Conservation (phyloP, 2,329 filamentous ascomycete genomes). For the Scedosporium apiospermum region DNA sequence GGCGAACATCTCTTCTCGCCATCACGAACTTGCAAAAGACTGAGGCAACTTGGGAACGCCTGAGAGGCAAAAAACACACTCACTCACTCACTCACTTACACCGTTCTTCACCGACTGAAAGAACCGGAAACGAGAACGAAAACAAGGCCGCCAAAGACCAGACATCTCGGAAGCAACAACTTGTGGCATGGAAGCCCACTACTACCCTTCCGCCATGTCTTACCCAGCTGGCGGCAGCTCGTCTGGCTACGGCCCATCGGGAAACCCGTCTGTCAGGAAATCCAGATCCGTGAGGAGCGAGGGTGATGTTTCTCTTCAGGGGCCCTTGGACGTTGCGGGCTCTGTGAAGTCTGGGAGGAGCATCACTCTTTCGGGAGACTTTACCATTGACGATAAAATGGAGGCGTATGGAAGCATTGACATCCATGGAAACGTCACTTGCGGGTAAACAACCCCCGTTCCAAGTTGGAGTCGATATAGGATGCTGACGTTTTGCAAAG, state of each 20-base stretch:
- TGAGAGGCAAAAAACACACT: too few species aligned
- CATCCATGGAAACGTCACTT: conserved; percentile 31
- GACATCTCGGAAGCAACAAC: not conserved
- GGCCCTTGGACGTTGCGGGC: conserved; percentile 36
- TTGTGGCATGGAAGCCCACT: not conserved
- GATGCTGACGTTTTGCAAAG: conserved; percentile 14
- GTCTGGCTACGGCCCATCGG: conserved; percentile 7
- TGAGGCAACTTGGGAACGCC: too few species aligned
- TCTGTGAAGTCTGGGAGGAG: conserved; percentile 36
- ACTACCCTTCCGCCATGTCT: not conserved
- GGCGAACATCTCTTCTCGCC: too few species aligned
- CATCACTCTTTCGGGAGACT: conserved; percentile 33
- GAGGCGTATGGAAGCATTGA: conserved; percentile 36
- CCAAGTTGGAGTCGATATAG: not conserved
- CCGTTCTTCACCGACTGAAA: too few species aligned
- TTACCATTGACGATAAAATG: conserved; percentile 32
- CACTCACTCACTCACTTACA: too few species aligned
- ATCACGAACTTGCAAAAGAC: too few species aligned
- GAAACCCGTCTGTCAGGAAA: conserved; percentile 17
- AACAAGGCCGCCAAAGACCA: not conserved
- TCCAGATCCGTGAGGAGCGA: conserved; percentile 33
- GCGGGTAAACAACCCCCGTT: conserved; percentile 23
- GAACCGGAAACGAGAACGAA: not conserved
- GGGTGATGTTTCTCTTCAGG: conserved; percentile 26
- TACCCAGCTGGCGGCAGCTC: conserved; percentile 11